phyloP scores from a whole-genome alignment of 2,329 filamentous ascomycete genomes.

The Juglanconis sp. region DNA sequence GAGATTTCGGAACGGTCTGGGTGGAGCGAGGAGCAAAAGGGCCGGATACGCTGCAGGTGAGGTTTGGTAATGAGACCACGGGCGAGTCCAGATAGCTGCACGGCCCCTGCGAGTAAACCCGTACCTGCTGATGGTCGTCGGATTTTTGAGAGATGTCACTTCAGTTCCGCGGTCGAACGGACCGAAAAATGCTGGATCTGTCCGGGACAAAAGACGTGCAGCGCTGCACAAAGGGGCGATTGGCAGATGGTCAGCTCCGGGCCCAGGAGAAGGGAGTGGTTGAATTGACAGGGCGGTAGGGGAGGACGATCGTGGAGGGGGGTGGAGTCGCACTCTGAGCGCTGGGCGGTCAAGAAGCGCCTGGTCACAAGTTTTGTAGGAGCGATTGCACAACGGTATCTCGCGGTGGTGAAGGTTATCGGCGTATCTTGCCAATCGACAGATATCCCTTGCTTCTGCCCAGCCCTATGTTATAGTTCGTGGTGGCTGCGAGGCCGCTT shows the following conservation, averaged over 20 bases:
- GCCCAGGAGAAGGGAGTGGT: not conserved
- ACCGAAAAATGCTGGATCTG: slow-evolving; percentile 3
- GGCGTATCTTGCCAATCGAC: not conserved
- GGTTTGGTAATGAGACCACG: slow-evolving; percentile 17
- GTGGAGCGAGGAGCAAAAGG: slow-evolving; percentile 19
- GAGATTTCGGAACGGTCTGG: slow-evolving; percentile 11
- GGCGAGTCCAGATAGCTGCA: slow-evolving; percentile 5
- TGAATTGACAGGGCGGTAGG: not conserved
- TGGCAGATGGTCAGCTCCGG: not conserved
- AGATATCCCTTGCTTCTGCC: not conserved
- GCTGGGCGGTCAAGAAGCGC: slow-evolving; percentile 3
- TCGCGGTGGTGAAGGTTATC: not conserved
- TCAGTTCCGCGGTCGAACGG: not conserved
- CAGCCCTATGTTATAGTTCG: not conserved
- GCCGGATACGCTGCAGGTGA: slow-evolving; percentile 18
- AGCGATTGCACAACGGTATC: not conserved
- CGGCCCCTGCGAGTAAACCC: slow-evolving; percentile 4
- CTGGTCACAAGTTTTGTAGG: not conserved
- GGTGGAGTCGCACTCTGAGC: slow-evolving; percentile 1
- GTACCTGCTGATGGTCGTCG: not conserved
- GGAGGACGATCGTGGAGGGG: slow-evolving; percentile 3
- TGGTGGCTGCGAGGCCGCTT: not conserved
- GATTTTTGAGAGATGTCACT: not conserved
- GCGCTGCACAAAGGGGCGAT: slow-evolving; percentile 1
- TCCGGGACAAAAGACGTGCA: not conserved